Conservation (phyloP, 2,329 filamentous ascomycete genomes). For the Calonectria naviculata region DNA sequence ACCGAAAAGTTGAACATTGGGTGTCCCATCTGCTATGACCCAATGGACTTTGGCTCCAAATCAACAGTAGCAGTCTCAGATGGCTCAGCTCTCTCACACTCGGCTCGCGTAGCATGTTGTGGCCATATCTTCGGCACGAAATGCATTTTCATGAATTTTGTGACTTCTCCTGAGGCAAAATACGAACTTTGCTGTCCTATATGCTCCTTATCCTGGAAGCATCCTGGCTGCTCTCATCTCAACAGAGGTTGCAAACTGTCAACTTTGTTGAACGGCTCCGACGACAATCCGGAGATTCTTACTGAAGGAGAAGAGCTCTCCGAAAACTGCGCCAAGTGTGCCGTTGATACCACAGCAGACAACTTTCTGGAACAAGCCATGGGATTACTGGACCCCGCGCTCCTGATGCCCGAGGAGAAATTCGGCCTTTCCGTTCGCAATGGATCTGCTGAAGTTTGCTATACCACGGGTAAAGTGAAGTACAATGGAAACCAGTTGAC, state of each 20-base stretch:
- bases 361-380: not conserved
- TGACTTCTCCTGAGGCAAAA: not conserved
- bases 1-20: not conserved
- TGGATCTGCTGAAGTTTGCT: not conserved
- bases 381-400: not conserved
- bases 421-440: not conserved
- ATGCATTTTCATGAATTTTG: not conserved
- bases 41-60: not conserved
- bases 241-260: not conserved
- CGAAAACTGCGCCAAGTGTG: not conserved
- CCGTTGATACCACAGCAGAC: not conserved
- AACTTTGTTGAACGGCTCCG: not conserved
- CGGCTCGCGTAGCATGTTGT: slow-evolving; percentile 25
- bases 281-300: not conserved
- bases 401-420: not conserved
- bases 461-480: not conserved
- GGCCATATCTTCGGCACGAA: slow-evolving; percentile 33
- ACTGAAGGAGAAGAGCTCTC: not conserved
- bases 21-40: not conserved
- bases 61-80: not conserved
- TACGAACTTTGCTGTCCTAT: not conserved
- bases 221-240: not conserved
- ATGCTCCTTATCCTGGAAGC: not conserved
- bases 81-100: not conserved
- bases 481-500: not conserved